Evolutionary conservation across 768 basidiomycete genomes (phyloP), one percentile per base, ranked within the genome.

Genomic region (Hortiboletus flavorubellus): DNA sequence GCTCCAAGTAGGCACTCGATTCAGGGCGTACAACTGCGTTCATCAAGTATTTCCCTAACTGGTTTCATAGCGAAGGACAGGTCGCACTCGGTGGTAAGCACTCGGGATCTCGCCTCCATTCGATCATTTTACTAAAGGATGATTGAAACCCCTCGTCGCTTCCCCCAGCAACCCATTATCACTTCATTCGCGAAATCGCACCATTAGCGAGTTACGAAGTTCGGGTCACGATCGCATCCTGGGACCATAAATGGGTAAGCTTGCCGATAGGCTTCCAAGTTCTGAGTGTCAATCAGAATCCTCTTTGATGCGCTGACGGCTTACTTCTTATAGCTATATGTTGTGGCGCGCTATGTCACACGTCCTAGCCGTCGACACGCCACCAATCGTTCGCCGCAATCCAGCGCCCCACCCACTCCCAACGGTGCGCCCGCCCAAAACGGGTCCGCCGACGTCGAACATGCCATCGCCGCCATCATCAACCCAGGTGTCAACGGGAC

Each of bases 221-320:
- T 10, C 75, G 83, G 39, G 64, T 80, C 11, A 74, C 67, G 23
- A 69, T 89, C 3, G 84, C 73, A 11, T 72, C 78, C 6, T 91
- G 89, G 89, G 88, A 89, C 49, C 72, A 84, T 34, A 91, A 91
- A 80, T 91, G 89, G 89, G 88, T 87, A 61, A 44, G 82, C 70
- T 16, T 7, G 38, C 14, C 15, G 6, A 42, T 11, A 21, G 21
- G 18, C 30, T 48, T 44, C 10, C 26, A 26, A 26, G 26, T 26
- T 26, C 26, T 26, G 26, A 26, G 4, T 26, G 26, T 26, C 26
- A 26, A 26, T 26, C 26, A 26, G 26, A 26, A 26, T 26, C 2
- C 1, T 21, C 11, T 55, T 43, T 4, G 11, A 5, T 29, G 2
- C 10, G 34, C 30, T 46, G 14, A 57, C 5, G 9, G 8, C 8